Base-by-base conservation (phyloP, 1,139 yeast genomes). In the Pichia sp. region DNA sequence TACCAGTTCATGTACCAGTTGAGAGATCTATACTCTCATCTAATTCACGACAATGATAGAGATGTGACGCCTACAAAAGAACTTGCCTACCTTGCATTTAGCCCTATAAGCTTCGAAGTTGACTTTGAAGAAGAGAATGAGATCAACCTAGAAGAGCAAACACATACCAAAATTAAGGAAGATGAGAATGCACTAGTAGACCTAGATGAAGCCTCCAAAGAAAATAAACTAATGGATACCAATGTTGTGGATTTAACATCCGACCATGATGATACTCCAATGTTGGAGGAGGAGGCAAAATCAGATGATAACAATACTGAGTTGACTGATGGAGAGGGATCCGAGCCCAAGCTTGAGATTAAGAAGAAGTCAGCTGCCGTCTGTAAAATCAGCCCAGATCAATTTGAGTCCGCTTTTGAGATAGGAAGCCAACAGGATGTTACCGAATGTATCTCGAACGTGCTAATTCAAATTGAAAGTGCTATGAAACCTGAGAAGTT, bases 401-500 rank as follows among this genome's bases (percentile, higher is more conserved):
- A 49, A 17, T 51, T 48, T 28, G 45, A 48, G 16, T 43, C 41
- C 6, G 45, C 50, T 39, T 67, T 80, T 34, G 91, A 81, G 48
- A 70, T 84, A 44, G 96, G 96, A 3, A 70, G 94, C 47, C 98
- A 91, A 56, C 98, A 91, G 56, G 98, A 91, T 63, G 97, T 91
- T 14, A 86, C 96, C 0, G 98, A 91, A 56, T 88, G 97, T 59
- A 87, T 91, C 51, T 95, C 88, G 39, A 91, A 91, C 57, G 96
- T 91, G 5, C 67, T 88, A n/a, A 84, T 80, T 46, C 97, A 88
- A 56, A 65, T 88, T 22, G 96, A 88, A 53, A 85, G 94, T n/a
- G 94, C 96, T 0, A 67, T 83, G 42, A 76, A 74, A 32, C 94
- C 96, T 0, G 66, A 66, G 12, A 56, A 58, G 3, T 62, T 82